A percentile compares a stretch with the other conserved stretches of the same genome.
Evolutionary conservation across 75 land plant species (phyloP).

Genomic region (Cupressus sempervirens): DNA sequence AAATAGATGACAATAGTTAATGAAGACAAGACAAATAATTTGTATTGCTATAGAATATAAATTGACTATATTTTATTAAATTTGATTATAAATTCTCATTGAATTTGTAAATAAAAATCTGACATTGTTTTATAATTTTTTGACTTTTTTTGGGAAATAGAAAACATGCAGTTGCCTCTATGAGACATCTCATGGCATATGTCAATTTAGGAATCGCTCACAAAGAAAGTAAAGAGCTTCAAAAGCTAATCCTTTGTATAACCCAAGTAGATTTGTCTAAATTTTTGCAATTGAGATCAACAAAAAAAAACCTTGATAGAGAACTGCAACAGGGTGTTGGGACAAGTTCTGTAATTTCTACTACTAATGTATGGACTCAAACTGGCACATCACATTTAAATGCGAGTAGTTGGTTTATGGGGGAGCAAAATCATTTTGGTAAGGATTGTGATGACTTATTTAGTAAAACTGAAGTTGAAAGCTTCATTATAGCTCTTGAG

Average conservation of each 20-base stretch:
- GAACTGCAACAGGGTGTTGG: conserved; percentile 36
- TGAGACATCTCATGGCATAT: conserved; percentile 51
- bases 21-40: neutral
- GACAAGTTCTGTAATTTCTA: conserved; percentile 2
- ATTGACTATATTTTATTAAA: neutral
- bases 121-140: neutral
- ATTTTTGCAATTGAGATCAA: conserved; percentile 28
- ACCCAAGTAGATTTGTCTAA: conserved; percentile 36
- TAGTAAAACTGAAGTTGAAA: conserved; percentile 21
- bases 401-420: neutral
- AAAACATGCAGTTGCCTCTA: conserved; percentile 54
- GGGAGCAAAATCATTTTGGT: conserved; percentile 6
- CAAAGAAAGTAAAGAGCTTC: neutral
- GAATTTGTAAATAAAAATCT: conserved; percentile 1
- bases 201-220: conserved; percentile 15
- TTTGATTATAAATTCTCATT: conserved; percentile 7
- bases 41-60: neutral
- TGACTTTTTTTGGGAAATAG: conserved; percentile 48
- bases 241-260: conserved; percentile 5
- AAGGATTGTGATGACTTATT: conserved; percentile 6
- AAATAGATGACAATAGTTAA: neutral
- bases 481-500: conserved; percentile 34
- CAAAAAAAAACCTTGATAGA: conserved; percentile 10
- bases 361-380: neutral
- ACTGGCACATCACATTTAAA: neutral